phyloP scores from a whole-genome alignment of 768 basidiomycete genomes.

The Boletus reticulatus region DNA sequence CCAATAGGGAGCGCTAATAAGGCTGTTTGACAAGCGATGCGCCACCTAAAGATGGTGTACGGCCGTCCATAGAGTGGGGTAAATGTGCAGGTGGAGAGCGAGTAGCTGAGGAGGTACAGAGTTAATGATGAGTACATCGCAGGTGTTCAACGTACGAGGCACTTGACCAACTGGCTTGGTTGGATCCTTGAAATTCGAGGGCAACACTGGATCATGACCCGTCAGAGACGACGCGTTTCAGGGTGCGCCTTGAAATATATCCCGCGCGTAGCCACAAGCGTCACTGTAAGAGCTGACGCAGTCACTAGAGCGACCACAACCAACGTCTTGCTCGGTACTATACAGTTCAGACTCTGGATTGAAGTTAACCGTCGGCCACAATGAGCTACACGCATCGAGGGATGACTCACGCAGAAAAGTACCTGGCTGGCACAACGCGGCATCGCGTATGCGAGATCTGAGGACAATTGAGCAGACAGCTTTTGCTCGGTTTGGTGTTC shows the following conservation, averaged over 20 bases:
- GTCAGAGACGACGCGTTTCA: background rate
- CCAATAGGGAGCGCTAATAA: constrained; percentile 5
- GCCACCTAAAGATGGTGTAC: constrained; percentile 14
- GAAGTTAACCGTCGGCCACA: background rate
- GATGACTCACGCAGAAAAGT: too few relatives aligned
- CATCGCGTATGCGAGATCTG: constrained; percentile 48
- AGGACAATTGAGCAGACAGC: constrained; percentile 44
- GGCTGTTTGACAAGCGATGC: constrained; percentile 12
- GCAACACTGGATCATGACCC: constrained; percentile 1
- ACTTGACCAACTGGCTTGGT: constrained; percentile 28
- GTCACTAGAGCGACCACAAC: background rate
- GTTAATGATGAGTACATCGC: too few relatives aligned
- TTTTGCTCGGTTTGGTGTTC: background rate
- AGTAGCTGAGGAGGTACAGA: background rate
- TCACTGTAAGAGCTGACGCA: constrained; percentile 4
- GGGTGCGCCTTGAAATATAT: background rate
- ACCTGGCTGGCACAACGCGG: too few relatives aligned
- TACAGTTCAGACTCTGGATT: constrained; percentile 1
- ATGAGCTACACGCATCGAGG: background rate
- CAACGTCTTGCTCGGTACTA: background rate
- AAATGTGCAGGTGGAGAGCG: constrained; percentile 17
- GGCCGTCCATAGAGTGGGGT: constrained; percentile 19
- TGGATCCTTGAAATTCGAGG: constrained; percentile 23
- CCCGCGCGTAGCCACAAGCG: constrained; percentile 25
- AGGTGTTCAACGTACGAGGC: constrained; percentile 14